Base-by-base conservation (phyloP, 768 basidiomycete species). In the Calocera viscosa region DNA sequence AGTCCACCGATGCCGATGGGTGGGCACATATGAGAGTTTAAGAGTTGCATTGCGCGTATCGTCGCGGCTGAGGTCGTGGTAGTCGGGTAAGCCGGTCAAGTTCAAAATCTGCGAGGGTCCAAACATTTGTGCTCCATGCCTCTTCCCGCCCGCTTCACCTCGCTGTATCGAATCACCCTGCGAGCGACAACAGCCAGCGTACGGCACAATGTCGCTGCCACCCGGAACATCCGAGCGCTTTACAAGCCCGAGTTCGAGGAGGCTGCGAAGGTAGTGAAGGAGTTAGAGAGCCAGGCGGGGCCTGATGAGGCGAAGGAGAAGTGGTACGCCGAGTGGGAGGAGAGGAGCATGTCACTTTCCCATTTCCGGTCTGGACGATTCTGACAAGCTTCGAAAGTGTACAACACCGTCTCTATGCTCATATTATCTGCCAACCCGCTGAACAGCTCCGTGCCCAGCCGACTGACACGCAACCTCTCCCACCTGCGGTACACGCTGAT, bases 71-170 rank as follows among this genome's bases (percentile, higher is more conserved):
- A 28, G 53, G 19, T 32, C 53, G 10, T 12, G 19, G 53, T 16
- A 10, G 14, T 11, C 24, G 26, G 7, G 5, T 10, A 11, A 2
- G 24, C 7, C 53, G 2, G 11, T 32, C 53, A 16, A 32, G 26
- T 60, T 28, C 53, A 60, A 14, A 11, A 49, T 16, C 49, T 49
- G 22, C 43, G 19, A 60, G 53, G 53, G 30, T 28, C 53, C 53
- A 60, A 17, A 17, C 43, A 8, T 47, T 24, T 19, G 16, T 24
- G 7, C 43, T 24, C 7, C 24, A 60, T 60, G 53, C 53, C 53
- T 32, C 53, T 60, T 32, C 53, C 53, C 14, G 53, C 30, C 24
- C 53, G 53, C 26, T 60, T 60, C 53, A 60, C 53, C 26, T 60
- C 53, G 10, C 53, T 60, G 2, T 60, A 60, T 26, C 53, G 53